phyloP scores from a whole-genome alignment of 169 alveolate genomes.

The Babesia sp. region DNA sequence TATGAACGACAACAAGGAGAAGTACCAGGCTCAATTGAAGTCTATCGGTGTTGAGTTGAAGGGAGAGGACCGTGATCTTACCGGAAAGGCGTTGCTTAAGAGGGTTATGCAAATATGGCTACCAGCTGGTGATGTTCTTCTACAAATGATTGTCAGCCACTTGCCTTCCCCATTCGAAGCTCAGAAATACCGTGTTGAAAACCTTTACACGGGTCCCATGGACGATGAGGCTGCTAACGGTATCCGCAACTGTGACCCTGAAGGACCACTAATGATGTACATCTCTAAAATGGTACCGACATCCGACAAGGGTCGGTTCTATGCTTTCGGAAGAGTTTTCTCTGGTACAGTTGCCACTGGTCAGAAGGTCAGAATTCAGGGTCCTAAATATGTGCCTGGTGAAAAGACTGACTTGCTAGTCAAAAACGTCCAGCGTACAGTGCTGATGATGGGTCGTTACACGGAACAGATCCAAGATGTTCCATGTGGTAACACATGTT shows the following conservation, averaged over 20 bases:
- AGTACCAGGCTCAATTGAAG: conserved; percentile 89
- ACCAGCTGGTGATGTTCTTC: conserved; percentile 98
- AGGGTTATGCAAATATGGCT: conserved; percentile 98
- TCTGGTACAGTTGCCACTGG: conserved; percentile 99
- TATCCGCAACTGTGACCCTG: conserved; percentile 95
- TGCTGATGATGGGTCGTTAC: conserved; percentile 98
- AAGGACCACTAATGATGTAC: conserved; percentile 98
- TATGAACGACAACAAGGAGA: conserved; percentile 93
- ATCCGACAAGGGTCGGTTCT: conserved; percentile 98
- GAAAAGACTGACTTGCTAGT: conserved; percentile 94
- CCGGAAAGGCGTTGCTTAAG: conserved; percentile 96
- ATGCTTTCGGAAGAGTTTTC: conserved; percentile 99
- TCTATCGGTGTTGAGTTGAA: conserved; percentile 91
- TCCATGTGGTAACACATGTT: conserved; percentile 99
- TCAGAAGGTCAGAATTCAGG: conserved; percentile 97
- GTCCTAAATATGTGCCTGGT: conserved; percentile 98
- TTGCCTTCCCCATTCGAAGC: conserved; percentile 98
- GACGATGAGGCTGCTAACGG: conserved; percentile 98
- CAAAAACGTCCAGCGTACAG: conserved; percentile 97
- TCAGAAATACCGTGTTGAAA: conserved; percentile 97
- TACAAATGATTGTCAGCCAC: conserved; percentile 98
- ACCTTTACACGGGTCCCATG: conserved; percentile 97
- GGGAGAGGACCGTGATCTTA: conserved; percentile 93
- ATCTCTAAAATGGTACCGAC: conserved; percentile 99
- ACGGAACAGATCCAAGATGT: conserved; percentile 95